A percentile compares a stretch with the other conserved stretches of the same genome.
These are phyloP conservation scores for Poteriospumella lacustris DNA, from an alignment of 108 stramenopile species.

Conservation along the genomic window DNA sequence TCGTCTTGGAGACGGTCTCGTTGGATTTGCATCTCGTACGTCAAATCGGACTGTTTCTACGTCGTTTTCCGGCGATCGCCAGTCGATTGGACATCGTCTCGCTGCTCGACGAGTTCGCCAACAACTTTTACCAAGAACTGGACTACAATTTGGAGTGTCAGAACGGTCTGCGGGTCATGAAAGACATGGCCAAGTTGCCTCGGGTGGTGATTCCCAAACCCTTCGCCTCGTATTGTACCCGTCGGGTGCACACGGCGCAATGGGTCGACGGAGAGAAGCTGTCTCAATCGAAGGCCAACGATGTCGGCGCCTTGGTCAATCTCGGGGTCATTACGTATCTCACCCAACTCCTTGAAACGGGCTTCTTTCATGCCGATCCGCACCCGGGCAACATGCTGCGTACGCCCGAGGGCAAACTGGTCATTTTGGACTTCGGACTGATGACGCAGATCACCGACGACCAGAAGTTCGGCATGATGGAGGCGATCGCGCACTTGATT, in stretches of 20 bases:
- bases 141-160: slow-evolving; percentile 86
- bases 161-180: slow-evolving; percentile 69
- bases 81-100: slow-evolving; percentile 75
- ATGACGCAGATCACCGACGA: slow-evolving; percentile 86
- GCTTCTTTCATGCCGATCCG: slow-evolving; percentile 74
- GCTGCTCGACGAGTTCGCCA: slow-evolving; percentile 87
- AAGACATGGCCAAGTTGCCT: slow-evolving; percentile 77
- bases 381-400: slow-evolving; percentile 74
- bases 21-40: slow-evolving; percentile 80
- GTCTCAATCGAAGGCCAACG: slow-evolving; percentile 72
- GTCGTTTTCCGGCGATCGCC: slow-evolving; percentile 65
- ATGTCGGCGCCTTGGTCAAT: slow-evolving; percentile 83
- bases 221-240: slow-evolving; percentile 73
- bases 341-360: slow-evolving; percentile 75
- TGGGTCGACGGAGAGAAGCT: slow-evolving; percentile 95
- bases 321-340: slow-evolving; percentile 87
- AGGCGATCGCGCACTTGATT: slow-evolving; percentile 83
- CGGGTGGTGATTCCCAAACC: slow-evolving; percentile 74
- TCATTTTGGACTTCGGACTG: slow-evolving; percentile 88
- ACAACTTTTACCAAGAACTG: slow-evolving; percentile 80
- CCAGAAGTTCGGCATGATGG: slow-evolving; percentile 89
- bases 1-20: slow-evolving; percentile 83
- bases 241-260: slow-evolving; percentile 85
- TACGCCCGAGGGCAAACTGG: slow-evolving; percentile 76
- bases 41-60: slow-evolving; percentile 64